Evolutionary conservation across 2,329 filamentous ascomycete species (phyloP).

Genomic region (Chalara sp.): DNA sequence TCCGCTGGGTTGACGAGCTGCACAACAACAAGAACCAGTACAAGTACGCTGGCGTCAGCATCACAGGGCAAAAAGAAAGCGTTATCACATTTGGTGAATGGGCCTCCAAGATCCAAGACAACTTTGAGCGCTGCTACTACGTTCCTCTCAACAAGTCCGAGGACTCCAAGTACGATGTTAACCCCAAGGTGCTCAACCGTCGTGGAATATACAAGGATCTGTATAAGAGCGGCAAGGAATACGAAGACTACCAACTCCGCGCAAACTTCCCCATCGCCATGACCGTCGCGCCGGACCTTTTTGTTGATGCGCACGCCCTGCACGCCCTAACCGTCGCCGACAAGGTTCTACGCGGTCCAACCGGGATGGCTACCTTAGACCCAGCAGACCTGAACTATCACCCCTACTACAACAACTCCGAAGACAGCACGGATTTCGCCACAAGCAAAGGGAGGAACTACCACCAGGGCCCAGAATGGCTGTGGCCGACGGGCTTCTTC

Average conservation of each 20-base stretch:
- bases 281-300: conserved; percentile 85
- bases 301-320: conserved; percentile 71
- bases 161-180: conserved; percentile 73
- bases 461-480: conserved; percentile 96
- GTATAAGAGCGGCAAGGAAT: conserved; percentile 89
- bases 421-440: conserved; percentile 85
- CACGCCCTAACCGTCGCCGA: conserved; percentile 76
- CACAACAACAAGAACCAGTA: conserved; percentile 59
- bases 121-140: conserved; percentile 91
- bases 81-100: conserved; percentile 68
- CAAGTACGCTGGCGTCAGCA: conserved; percentile 65
- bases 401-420: conserved; percentile 90
- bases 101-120: conserved; percentile 72
- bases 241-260: conserved; percentile 94
- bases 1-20: conserved; percentile 71
- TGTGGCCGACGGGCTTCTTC: conserved; percentile 97
- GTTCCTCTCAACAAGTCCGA: conserved; percentile 65
- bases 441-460: conserved; percentile 95
- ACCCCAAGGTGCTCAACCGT: conserved; percentile 73
- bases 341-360: conserved; percentile 71
- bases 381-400: conserved; percentile 89
- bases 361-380: conserved; percentile 93
- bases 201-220: conserved; percentile 97
- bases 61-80: conserved; percentile 40
- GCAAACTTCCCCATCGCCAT: conserved; percentile 94